Evolutionary conservation across 164 flowering plant genomes (phyloP), one percentile per base, ranked within the genome.

Genomic region (Vitis rotundifolia): DNA sequence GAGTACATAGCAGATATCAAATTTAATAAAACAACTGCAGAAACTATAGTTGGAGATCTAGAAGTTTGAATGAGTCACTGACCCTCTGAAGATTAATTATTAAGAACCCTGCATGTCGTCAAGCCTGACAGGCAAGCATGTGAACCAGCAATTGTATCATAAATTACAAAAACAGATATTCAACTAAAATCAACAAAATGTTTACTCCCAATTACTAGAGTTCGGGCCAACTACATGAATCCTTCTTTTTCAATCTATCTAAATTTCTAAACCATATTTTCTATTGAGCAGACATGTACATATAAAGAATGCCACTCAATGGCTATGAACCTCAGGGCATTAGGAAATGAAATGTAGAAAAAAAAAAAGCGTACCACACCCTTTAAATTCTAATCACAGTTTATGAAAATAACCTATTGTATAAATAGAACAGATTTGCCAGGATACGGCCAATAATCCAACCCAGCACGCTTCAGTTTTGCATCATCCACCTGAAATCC

Each of bases 401-500:
- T 4, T n/a, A 53, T n/a, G 26, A 22, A 54, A 59, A 70, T 54
- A 66, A 11, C n/a, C n/a, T 5, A 63, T 12, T 15, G 12, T n/a
- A 29, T 28, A 48, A 2, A 47, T 3, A 13, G 4, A 51, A 70
- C 16, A 65, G 1, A 73, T 52, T 11, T 49, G 48, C 52, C 65
- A 65, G 95, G 99, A 92, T 94, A 94, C 99, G 95, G 97, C 97
- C 99, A 92, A 62, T 92, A 94, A 77, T 94, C 97, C 77, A 94
- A 73, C 61, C 99, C 97, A 68, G 99, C 99, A 69, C 99, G 97
- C 85, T 92, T 92, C 53, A 94, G 71, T 75, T 94, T 94, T 63
- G 94, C 29, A 79, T 91, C 92, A 74, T 91, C 97, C 57, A 94
- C 82, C 77, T 83, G 83, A 82, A 91, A 94, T 63, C 99, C 99